Percentiles rank a stretch among this genome's conserved stretches.
These are phyloP conservation scores for Penicillium oxalicum DNA, from an alignment of 2,329 filamentous ascomycete genomes.

Conservation along the genomic window DNA sequence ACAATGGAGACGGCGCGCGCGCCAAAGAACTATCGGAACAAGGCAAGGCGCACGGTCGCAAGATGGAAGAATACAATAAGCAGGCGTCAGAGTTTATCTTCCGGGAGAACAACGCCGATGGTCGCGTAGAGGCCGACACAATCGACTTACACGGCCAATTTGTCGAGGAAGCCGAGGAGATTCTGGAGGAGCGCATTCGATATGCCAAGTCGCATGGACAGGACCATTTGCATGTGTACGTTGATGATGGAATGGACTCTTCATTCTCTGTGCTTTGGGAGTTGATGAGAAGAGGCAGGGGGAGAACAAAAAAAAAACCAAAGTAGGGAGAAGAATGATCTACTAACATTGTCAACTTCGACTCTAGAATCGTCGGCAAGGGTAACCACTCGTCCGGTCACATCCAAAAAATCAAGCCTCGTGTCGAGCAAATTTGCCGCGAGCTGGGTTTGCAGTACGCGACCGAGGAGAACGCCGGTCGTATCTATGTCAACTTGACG, in stretches of 20 bases:
- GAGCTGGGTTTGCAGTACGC: slow-evolving; percentile 76
- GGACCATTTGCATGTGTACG: slow-evolving; percentile 74
- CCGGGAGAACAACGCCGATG: slow-evolving; percentile 80
- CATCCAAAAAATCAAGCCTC: slow-evolving; percentile 92
- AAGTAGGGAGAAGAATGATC: neutral
- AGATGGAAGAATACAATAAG: slow-evolving; percentile 83
- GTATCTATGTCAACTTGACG: slow-evolving; percentile 81
- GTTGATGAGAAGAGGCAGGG: no score
- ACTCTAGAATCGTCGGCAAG: slow-evolving; percentile 73
- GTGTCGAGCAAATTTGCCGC: slow-evolving; percentile 78
- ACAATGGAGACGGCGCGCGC: slow-evolving; percentile 70
- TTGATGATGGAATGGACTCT: slow-evolving; percentile 4
- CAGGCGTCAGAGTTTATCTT: slow-evolving; percentile 94
- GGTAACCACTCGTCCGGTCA: slow-evolving; percentile 79
- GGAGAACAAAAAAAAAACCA: no score
- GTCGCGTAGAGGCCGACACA: slow-evolving; percentile 68
- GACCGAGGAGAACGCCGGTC: slow-evolving; percentile 82
- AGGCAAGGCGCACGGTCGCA: slow-evolving; percentile 74
- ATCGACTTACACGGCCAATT: slow-evolving; percentile 94
- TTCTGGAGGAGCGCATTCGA: slow-evolving; percentile 77
- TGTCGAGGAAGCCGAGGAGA: slow-evolving; percentile 89
- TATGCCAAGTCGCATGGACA: slow-evolving; percentile 69
- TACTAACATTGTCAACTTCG: neutral
- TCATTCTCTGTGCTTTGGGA: no score
- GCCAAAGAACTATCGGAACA: slow-evolving; percentile 80